A percentile compares a stretch with the other conserved stretches of the same genome.
These are phyloP conservation scores for Pythium aquatile DNA, from an alignment of 352 stramenopile species.

Conservation along the genomic window DNA sequence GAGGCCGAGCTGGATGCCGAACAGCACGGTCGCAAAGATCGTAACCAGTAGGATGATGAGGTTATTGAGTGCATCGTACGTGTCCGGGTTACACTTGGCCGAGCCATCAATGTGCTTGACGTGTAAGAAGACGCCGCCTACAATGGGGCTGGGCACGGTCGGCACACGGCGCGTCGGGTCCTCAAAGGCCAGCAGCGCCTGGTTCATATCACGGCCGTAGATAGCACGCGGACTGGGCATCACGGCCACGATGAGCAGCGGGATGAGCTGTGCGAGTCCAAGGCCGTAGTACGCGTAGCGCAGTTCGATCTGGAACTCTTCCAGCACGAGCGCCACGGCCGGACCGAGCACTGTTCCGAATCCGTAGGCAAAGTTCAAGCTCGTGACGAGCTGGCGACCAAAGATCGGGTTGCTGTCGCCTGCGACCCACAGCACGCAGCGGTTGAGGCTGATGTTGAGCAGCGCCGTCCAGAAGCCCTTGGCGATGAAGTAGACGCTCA, in stretches of 20 bases:
- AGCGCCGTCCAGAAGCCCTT: conserved; percentile 75
- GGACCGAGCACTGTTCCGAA: conserved; percentile 60
- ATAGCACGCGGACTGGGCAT: conserved; percentile 41
- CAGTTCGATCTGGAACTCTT: conserved; percentile 47
- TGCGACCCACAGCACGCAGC: conserved; percentile 66
- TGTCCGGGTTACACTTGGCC: conserved; percentile 78
- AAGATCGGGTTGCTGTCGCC: conserved; percentile 50
- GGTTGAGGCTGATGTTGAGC: conserved; percentile 76
- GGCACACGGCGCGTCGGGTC: conserved; percentile 71
- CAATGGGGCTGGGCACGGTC: conserved; percentile 77
- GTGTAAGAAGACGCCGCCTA: conserved; percentile 80
- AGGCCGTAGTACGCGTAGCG: conserved; percentile 60
- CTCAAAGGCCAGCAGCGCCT: conserved; percentile 65
- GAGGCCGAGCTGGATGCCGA: conserved; percentile 72
- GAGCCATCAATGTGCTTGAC: conserved; percentile 68
- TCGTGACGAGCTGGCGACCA: conserved; percentile 72
- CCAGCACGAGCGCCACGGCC: conserved; percentile 45
- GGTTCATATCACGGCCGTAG: conserved; percentile 55
- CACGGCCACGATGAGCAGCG: conserved; percentile 38
- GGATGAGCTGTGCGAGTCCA: conserved; percentile 42
- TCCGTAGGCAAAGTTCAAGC: conserved; percentile 70
- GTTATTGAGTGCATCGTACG: conserved; percentile 81
- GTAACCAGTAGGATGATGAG: conserved; percentile 83
- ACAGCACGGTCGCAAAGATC: conserved; percentile 75
- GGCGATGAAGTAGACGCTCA: conserved; percentile 69